Evolutionary conservation across 805 yeast species (phyloP).

Genomic region (Komagataella phaffii): DNA sequence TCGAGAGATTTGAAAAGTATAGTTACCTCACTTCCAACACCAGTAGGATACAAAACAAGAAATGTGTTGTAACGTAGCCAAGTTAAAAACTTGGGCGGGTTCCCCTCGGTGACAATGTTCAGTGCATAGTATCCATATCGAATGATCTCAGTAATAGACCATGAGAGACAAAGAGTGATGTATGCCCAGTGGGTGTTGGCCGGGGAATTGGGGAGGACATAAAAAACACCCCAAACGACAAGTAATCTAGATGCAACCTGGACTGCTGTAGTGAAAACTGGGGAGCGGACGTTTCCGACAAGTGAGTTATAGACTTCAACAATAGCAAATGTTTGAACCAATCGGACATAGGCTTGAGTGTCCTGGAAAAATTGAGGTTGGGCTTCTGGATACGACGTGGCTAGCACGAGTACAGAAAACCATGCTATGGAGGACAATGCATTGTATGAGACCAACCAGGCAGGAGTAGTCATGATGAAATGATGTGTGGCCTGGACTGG

Average conservation of each 20-base stretch:
- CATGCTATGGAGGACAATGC: background rate
- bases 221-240: constrained; percentile 73
- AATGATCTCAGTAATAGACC: constrained; percentile 92
- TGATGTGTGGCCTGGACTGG: background rate
- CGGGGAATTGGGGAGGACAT: constrained; percentile 58
- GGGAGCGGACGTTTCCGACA: constrained; percentile 74
- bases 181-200: constrained; percentile 49
- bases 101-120: constrained; percentile 33
- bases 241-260: constrained; percentile 82
- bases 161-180: constrained; percentile 58
- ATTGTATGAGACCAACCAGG: background rate
- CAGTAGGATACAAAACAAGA: constrained; percentile 75
- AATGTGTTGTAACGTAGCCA: constrained; percentile 78
- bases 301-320: constrained; percentile 72
- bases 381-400: constrained; percentile 21
- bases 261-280: constrained; percentile 68
- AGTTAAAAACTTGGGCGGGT: constrained; percentile 45
- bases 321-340: constrained; percentile 67
- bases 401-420: constrained; percentile 6
- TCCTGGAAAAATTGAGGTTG: constrained; percentile 54
- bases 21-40: constrained; percentile 74
- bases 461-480: background rate
- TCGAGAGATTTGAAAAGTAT: constrained; percentile 59
- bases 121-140: constrained; percentile 83
- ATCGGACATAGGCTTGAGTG: constrained; percentile 43